Evolutionary conservation across 2,329 filamentous ascomycete species (phyloP), one percentile per base, ranked within the genome.

Genomic region (Ophiostoma fasciatum): DNA sequence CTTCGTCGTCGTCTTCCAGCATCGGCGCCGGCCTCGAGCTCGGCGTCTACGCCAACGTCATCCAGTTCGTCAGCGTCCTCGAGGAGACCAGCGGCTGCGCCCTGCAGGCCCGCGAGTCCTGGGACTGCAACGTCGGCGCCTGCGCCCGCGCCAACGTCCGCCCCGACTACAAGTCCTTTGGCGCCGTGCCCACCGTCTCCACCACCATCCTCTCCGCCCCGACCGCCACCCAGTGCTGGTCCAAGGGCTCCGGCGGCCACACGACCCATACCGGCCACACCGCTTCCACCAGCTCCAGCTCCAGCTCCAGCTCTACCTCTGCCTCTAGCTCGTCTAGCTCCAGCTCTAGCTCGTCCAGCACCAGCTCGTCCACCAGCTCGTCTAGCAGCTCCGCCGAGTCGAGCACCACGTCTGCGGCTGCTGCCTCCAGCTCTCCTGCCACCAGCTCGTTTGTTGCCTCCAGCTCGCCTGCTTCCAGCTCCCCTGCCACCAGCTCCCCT

Each of bases 41-140:
- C 12, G 57, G 55, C 29, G 51, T 71, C 29, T 71, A 59, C 48
- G 60, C 62, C 39, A 64, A 72, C 51, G 49, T 74, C 7, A 58
- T 68, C n/a, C 63, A 73, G 45, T 68, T 72, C 49, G 58, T 61
- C 38, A 55, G 57, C 41, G 49, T 54, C 36, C 53, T 64, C 36
- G 55, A 58, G 33, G 48, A 45, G 25, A 55, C 53, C 5, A 48
- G 51, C 9, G 35, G 44, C 31, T 64, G 62, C 46, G 54, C 49
- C 18, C 45, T 64, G n/a, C 47, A 46, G 41, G 25, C 46, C 29
- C 43, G 48, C 32, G 56, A 61, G 45, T 52, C 48, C 36, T 60
- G 54, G 41, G 55, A 59, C 42, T 41, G 60, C 30, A 60, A 60
- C 45, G 46, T 59, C 28, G 58, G 57, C 42, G 57, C 55, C 17